A percentile compares a stretch with the other conserved stretches of the same genome.
Conservation (phyloP, 805 yeast species). For the Lipomyces lipofer region DNA sequence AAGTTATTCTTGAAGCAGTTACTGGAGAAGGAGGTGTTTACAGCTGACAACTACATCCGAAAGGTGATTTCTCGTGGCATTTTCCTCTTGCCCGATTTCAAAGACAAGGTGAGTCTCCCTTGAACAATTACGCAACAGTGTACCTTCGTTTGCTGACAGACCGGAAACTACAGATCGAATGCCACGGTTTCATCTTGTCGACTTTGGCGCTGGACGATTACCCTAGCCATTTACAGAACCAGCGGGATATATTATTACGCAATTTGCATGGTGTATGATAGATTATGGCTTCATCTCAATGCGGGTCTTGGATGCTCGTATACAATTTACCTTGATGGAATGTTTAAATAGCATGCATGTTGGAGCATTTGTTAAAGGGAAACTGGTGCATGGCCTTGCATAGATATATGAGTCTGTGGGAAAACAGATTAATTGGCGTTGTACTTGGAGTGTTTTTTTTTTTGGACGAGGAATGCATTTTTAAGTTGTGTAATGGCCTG, state of each 20-base stretch:
- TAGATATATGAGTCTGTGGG: no score
- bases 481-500: no score
- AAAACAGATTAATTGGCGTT: no score
- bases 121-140: conserved; percentile 4
- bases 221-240: conserved; percentile 16
- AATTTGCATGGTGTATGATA: no score
- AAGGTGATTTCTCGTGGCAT: conserved; percentile 84
- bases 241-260: conserved; percentile 13
- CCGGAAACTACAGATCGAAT: conserved; percentile 43
- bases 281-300: no score
- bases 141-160: not conserved
- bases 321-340: no score
- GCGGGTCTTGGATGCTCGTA: no score
- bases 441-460: no score
- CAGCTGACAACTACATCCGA: conserved; percentile 69
- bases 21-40: conserved; percentile 49
- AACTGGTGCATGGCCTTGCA: no score
- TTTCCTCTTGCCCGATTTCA: conserved; percentile 46
- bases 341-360: no score
- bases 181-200: conserved; percentile 53
- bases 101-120: conserved; percentile 13
- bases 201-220: conserved; percentile 36
- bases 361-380: no score
- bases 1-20: conserved; percentile 47
- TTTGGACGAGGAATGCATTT: no score